Percentiles rank a stretch among this genome's conserved stretches.
phyloP scores from a whole-genome alignment of 208 protist genomes.

The Trypanosoma scelopori region DNA sequence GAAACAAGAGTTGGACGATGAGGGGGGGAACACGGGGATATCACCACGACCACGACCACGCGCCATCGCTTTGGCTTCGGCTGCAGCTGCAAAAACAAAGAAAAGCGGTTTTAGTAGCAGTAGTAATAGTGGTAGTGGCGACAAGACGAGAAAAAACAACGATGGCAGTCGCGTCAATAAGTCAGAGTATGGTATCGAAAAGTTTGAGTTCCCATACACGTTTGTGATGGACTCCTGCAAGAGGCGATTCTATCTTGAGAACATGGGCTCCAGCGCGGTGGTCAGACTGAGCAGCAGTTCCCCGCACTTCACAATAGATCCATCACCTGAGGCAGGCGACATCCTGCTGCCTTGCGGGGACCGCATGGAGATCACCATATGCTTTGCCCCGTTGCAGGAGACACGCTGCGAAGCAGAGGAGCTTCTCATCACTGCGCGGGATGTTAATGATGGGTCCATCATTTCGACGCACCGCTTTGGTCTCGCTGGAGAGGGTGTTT shows the following conservation, averaged over 20 bases:
- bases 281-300: slow-evolving; percentile 61
- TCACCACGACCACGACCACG: background rate
- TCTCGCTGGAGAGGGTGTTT: slow-evolving; percentile 54
- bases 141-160: slow-evolving; percentile 1
- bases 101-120: slow-evolving; percentile 2
- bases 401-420: slow-evolving; percentile 40
- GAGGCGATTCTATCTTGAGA: slow-evolving; percentile 63
- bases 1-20: background rate
- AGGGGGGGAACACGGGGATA: background rate
- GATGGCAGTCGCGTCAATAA: background rate
- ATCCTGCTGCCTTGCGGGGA: slow-evolving; percentile 42
- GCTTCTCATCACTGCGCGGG: slow-evolving; percentile 51
- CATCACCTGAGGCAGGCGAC: slow-evolving; percentile 26
- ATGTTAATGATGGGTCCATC: slow-evolving; percentile 35
- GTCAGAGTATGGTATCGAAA: slow-evolving; percentile 4
- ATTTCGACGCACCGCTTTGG: slow-evolving; percentile 55
- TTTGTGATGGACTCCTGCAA: slow-evolving; percentile 49
- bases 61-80: background rate
- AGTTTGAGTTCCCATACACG: slow-evolving; percentile 47
- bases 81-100: background rate
- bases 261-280: slow-evolving; percentile 70
- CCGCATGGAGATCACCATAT: slow-evolving; percentile 42
- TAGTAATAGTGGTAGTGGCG: background rate
- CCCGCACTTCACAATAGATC: slow-evolving; percentile 44
- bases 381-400: slow-evolving; percentile 63